Percentiles rank a stretch among this genome's conserved stretches.
Evolutionary conservation across 352 stramenopile species (phyloP).

Genomic region (Peronosclerospora sorghi): DNA sequence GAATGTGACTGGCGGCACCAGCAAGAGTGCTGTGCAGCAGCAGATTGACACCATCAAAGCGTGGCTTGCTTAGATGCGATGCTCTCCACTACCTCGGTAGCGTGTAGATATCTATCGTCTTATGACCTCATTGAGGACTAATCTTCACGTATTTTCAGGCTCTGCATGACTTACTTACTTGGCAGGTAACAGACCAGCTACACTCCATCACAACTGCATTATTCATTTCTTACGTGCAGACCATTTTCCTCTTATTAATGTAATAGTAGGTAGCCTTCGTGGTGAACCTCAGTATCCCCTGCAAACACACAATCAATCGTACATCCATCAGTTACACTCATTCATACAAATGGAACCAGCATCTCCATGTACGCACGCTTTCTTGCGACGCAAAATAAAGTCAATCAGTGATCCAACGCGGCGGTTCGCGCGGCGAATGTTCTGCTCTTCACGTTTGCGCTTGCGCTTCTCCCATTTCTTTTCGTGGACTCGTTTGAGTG

Average conservation of each 20-base stretch:
- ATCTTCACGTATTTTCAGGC: too few species aligned
- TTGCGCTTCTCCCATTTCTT: conserved; percentile 79
- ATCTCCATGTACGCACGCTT: conserved; percentile 34
- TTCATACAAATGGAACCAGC: too few species aligned
- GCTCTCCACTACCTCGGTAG: neutral
- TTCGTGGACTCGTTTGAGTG: conserved; percentile 68
- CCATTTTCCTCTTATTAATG: neutral
- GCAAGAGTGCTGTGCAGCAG: conserved; percentile 62
- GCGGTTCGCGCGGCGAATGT: conserved; percentile 71
- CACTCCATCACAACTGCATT: too few species aligned
- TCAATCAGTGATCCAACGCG: conserved; percentile 78
- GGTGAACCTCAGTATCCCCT: conserved; percentile 16
- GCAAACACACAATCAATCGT: conserved; percentile 9
- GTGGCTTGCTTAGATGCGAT: conserved; percentile 37
- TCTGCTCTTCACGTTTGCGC: conserved; percentile 66
- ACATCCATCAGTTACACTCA: neutral
- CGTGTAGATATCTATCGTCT: too few species aligned
- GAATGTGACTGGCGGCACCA: conserved; percentile 81
- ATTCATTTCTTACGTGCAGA: too few species aligned
- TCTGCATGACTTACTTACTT: too few species aligned
- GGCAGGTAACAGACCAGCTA: too few species aligned
- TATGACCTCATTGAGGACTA: too few species aligned
- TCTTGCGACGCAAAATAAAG: conserved; percentile 75
- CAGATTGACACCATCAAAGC: conserved; percentile 70
- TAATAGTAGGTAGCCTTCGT: conserved; percentile 1